Conservation (phyloP, 441 rosid genomes). For the Pelargonium myrrhifolium region DNA sequence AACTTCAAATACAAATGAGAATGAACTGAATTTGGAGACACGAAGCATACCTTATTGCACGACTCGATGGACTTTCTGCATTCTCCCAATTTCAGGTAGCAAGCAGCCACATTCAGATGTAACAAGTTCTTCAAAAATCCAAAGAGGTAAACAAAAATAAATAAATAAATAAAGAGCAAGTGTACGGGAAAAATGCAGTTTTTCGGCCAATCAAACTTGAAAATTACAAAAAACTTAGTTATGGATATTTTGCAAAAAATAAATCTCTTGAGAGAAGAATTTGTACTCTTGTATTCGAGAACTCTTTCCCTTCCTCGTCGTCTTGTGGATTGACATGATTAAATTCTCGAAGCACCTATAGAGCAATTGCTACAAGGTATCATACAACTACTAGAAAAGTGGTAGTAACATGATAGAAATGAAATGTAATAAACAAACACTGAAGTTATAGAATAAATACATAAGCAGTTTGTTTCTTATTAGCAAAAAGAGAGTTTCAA, state of each 20-base stretch:
- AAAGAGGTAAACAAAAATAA: slow-evolving; percentile 6
- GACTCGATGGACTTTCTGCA: slow-evolving; percentile 75
- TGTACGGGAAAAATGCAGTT: too few relatives aligned
- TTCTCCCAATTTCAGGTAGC: slow-evolving; percentile 83
- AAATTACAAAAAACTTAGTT: neutral
- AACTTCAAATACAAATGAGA: neutral
- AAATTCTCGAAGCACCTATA: slow-evolving; percentile 88
- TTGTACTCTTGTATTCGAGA: slow-evolving; percentile 60
- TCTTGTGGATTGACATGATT: slow-evolving; percentile 98
- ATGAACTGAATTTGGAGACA: slow-evolving; percentile 4
- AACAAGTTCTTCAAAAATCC: slow-evolving; percentile 50
- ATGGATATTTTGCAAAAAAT: neutral
- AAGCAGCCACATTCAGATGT: slow-evolving; percentile 84
- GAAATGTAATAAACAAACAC: neutral
- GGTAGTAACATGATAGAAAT: neutral
- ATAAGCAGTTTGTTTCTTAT: neutral
- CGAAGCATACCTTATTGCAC: slow-evolving; percentile 65
- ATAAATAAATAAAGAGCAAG: too few relatives aligned
- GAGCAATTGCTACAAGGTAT: slow-evolving; percentile 7
- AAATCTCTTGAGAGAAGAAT: slow-evolving; percentile 6
- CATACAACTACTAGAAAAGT: slow-evolving; percentile 2
- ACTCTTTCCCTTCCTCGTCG: slow-evolving; percentile 87
- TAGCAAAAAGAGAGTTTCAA: neutral
- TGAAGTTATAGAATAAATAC: neutral
- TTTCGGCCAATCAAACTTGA: neutral